These are phyloP conservation scores for Tetracentron sinense DNA, from an alignment of 164 flowering plant species.

Conservation along the genomic window DNA sequence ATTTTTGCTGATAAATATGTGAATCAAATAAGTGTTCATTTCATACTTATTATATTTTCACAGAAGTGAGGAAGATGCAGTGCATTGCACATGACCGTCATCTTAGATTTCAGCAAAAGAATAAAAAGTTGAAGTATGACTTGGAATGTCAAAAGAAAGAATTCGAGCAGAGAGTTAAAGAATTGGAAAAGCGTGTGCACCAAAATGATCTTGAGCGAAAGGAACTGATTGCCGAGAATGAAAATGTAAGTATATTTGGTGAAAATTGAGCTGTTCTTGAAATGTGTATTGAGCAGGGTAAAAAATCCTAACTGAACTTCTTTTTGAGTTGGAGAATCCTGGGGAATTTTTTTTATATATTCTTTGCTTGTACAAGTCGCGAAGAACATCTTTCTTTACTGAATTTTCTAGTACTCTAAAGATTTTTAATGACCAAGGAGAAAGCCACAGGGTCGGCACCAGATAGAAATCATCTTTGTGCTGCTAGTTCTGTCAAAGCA, in stretches of 20 bases:
- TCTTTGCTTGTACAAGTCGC: no score
- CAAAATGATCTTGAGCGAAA: constrained; percentile 4
- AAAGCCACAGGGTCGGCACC: no score
- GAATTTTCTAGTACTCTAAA: no score
- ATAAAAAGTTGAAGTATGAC: neutral
- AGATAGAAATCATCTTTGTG: no score
- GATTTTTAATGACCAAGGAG: no score
- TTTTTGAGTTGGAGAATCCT: neutral
- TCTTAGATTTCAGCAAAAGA: neutral
- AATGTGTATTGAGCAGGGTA: neutral
- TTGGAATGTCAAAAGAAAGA: constrained; percentile 13
- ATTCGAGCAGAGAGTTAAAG: constrained; percentile 11
- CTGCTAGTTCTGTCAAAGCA: no score
- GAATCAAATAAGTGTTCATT: no score
- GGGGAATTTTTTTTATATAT: no score
- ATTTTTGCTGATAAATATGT: neutral
- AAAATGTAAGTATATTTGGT: constrained; percentile 17
- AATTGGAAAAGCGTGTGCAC: constrained; percentile 12
- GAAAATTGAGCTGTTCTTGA: neutral
- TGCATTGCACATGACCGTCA: neutral
- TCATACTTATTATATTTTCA: no score
- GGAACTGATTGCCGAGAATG: constrained; percentile 4
- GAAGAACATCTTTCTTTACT: no score
- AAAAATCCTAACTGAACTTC: neutral
- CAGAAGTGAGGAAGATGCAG: neutral